Evolutionary conservation across 2,329 filamentous ascomycete genomes (phyloP).

Genomic region (Rhexocercosporidium sp.): DNA sequence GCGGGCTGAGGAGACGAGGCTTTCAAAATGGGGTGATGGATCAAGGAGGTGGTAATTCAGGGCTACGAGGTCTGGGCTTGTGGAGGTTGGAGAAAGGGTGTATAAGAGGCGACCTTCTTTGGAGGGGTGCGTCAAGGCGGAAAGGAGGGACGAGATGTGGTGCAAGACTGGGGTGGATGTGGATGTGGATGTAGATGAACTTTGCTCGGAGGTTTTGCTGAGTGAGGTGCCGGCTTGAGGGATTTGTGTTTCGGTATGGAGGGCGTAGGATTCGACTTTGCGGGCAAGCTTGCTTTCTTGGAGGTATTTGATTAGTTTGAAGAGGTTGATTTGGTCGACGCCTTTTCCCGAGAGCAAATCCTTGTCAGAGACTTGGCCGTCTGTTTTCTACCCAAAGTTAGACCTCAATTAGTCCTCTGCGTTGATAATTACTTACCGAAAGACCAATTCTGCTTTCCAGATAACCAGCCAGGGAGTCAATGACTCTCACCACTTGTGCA

Average conservation of each 20-base stretch:
- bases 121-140: constrained; percentile 85
- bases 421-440: constrained; percentile 48
- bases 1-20: constrained; percentile 82
- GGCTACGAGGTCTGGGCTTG: constrained; percentile 53
- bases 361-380: constrained; percentile 73
- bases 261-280: constrained; percentile 90
- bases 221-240: constrained; percentile 31
- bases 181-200: too few relatives aligned
- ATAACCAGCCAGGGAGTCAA: constrained; percentile 78
- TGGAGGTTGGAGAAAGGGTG: constrained; percentile 48
- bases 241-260: constrained; percentile 52
- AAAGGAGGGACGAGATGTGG: constrained; percentile 71
- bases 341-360: constrained; percentile 81
- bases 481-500: constrained; percentile 81
- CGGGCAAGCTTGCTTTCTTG: constrained; percentile 91
- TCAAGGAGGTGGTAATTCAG: constrained; percentile 90
- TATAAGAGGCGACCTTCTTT: constrained; percentile 71
- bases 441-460: constrained; percentile 59
- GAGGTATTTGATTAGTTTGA: constrained; percentile 85
- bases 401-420: constrained; percentile 24
- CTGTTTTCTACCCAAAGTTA: constrained; percentile 47
- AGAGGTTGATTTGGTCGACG: constrained; percentile 93
- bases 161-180: constrained; percentile 43
- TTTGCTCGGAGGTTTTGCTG: constrained; percentile 12
- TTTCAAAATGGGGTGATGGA: constrained; percentile 87